Base-by-base conservation (phyloP, 1,139 yeast species). In the Geotrichum carabidarum region DNA sequence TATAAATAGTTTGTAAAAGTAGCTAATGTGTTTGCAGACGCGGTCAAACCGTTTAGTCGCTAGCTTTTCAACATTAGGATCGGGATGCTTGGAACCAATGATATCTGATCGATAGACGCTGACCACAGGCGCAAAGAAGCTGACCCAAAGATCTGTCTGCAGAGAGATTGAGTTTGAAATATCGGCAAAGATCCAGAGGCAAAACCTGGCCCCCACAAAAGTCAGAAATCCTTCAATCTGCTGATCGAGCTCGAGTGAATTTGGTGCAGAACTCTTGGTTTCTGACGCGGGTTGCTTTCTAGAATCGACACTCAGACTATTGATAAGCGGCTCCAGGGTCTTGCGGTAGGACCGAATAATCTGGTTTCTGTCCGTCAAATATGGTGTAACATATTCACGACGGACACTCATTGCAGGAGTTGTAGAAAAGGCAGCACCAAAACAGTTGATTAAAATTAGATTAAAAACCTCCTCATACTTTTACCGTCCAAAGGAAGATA, bases 1-100 rank as follows among this genome's bases (percentile, higher is more conserved):
- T 12, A 60, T 45, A 22, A 48, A 54, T 38, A 53, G 57, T 27
- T 55, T 57, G 51, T 62, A 59, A 36, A 50, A 60, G 17, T 48
- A 46, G 17, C 58, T 48, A n/a, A 59, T 43, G 30, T 48, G 52
- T 41, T 59, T 58, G 54, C 59, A 56, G 12, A 62, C 37, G 27
- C 50, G 52, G 34, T 41, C 31, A 43, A 61, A 51, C 18, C 61
- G 54, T 3, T 50, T 57, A 32, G 53, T 44, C n/a, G 38, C 38
- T 30, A 51, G 46, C 8, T 45, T 32, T 30, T 32, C 43, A 8
- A 44, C 53, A 9, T 48, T 53, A n/a, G 53, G 50, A 12, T 27
- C 31, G n/a, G 32, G 32, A n/a, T 17, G 30, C 7, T 32, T 46
- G 11, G 37, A 27, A 7, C 48, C 40, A 35, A 44, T 49, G 8